Evolutionary conservation across 129 eudicot genomes (phyloP), one percentile per base, ranked within the genome.

Genomic region (Escallonia rubra): DNA sequence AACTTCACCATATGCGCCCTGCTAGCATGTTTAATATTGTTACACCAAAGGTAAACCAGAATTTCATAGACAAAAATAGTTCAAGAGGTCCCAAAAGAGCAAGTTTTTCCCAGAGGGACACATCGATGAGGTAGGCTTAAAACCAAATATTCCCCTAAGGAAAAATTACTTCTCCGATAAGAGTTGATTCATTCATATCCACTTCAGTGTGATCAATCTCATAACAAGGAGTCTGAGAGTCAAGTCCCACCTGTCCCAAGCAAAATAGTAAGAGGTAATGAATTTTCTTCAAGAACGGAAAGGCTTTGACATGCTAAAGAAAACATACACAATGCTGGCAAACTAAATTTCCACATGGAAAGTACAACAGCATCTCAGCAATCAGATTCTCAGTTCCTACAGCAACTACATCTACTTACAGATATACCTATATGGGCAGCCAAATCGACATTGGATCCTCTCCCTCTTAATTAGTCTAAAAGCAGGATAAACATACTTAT

Each of bases 1-100:
- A 72, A 86, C 80, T 83, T 86, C 93, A 72, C 93, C 93, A 57
- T 65, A 86, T 42, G 86, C 89, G 59, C 89, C 93, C 89, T 86
- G 88, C 10, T 61, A 60, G 11, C 77, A 70, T 38, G 60, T 43
- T 66, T 67, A 46, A 34, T 54, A 50, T 50, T 50, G 50, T 50
- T n/a, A 23, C 34, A 4, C 10, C 10, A 8, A 3, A 50, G 55
- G 3, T 34, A 0, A 4, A 58, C 34, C 34, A 23, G 34, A 10
- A 3, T 23, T 15, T 23, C 43, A 7, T 58, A 5, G 41, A 58
- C 43, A 2, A 2, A 3, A 58, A 43, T 58, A 58, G 38, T 58
- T 23, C 4, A 6, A 58, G 38, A 58, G 13, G 2, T 23, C 10
- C 10, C 62, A 34, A 58, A 23, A n/a, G n/a, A n/a, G n/a, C n/a